Base-by-base conservation (phyloP, 768 basidiomycete species). In the Mycena amicta region DNA sequence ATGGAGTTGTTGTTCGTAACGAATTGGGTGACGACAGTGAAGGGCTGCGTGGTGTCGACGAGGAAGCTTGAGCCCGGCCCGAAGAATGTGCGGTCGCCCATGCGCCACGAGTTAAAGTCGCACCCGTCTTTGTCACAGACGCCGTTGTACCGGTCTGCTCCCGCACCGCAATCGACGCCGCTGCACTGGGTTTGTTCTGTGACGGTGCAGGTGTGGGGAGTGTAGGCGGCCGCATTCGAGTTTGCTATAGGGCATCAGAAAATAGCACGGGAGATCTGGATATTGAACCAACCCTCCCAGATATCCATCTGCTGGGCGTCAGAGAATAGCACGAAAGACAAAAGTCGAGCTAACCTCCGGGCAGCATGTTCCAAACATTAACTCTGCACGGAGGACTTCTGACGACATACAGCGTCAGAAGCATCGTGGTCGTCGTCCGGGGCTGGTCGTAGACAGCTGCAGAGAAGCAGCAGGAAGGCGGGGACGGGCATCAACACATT, bases 21-120 rank as follows among this genome's bases (percentile, higher is more conserved):
- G 78, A 84, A 84, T 68, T 85, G 83, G 52, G 83, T 83, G 69
- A 84, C 82, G 64, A 84, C 79, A 55, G 83, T 85, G 75, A 85
- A 75, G 63, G 74, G 75, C 61, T 71, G 66, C 68, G 57, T 74
- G 67, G 82, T 84, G 75, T 84, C 79, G 68, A 84, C 76, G 54
- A 73, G 80, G 67, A 67, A 62, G 58, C 12, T 12, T 20, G 41
- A 43, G 12, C 77, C 78, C n/a, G 67, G 66, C 39, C 83, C 83
- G 67, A 77, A 76, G 79, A 83, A 85, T 52, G 67, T 58, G 56
- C 61, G 66, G 65, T 68, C 64, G 40, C 82, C 82, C 78, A 80
- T 74, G 66, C 82, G 81, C 75, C 64, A 85, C 27, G 83, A 81
- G 80, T 84, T 85, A 78, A 83, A 85, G 66, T 84, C 83, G 70